Conservation (phyloP, 306 rosid species). For the Pterocarpus macrocarpus region DNA sequence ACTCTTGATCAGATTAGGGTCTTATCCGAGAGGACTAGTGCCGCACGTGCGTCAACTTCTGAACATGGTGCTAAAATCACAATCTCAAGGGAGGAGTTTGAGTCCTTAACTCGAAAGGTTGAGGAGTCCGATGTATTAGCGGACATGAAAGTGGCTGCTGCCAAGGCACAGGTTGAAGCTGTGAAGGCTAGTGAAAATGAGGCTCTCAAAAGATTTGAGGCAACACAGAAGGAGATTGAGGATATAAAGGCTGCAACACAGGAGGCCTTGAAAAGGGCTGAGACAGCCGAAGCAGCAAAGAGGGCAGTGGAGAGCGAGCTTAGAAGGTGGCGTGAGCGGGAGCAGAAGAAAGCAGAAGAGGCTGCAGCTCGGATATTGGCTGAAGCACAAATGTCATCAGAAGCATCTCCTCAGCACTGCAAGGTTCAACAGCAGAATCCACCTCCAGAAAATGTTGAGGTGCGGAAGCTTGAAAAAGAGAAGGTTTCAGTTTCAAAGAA, state of each 20-base stretch:
- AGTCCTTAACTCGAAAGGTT: slow-evolving; percentile 70
- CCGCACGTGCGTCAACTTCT: slow-evolving; percentile 73
- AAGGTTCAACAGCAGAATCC: slow-evolving; percentile 60
- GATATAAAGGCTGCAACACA: slow-evolving; percentile 68
- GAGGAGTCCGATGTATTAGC: slow-evolving; percentile 76
- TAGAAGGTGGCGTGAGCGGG: slow-evolving; percentile 75
- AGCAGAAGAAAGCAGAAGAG: slow-evolving; percentile 85
- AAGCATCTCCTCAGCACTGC: slow-evolving; percentile 68
- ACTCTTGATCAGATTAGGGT: slow-evolving; percentile 75
- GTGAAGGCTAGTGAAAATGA: slow-evolving; percentile 85
- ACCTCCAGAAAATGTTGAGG: slow-evolving; percentile 47
- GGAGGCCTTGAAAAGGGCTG: slow-evolving; percentile 71
- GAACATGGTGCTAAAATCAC: slow-evolving; percentile 74
- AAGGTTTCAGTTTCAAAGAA: slow-evolving; percentile 69
- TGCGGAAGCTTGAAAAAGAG: slow-evolving; percentile 63
- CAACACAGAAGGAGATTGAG: slow-evolving; percentile 71
- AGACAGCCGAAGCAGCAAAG: slow-evolving; percentile 91
- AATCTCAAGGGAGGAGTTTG: slow-evolving; percentile 76
- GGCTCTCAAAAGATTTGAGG: slow-evolving; percentile 64
- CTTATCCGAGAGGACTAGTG: slow-evolving; percentile 69
- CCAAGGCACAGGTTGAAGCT: slow-evolving; percentile 83
- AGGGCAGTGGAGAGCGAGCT: slow-evolving; percentile 86
- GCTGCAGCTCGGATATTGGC: slow-evolving; percentile 76
- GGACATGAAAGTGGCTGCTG: slow-evolving; percentile 85
- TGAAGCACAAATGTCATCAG: slow-evolving; percentile 58